Conservation (phyloP, 2,329 filamentous ascomycete genomes). For the Neonectria magnoliae region DNA sequence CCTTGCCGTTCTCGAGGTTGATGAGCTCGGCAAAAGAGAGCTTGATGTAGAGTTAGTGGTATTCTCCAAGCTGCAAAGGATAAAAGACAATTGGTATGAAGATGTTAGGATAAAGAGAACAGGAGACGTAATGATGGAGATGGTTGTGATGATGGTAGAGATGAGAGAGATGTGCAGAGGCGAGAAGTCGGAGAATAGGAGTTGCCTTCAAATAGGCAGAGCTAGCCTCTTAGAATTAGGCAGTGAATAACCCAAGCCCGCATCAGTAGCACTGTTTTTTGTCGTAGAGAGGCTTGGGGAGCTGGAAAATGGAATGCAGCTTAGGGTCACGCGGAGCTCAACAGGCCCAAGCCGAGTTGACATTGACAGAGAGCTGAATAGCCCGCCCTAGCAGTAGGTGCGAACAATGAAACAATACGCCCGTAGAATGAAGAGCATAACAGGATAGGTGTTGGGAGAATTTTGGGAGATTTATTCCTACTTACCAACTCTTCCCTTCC, state of each 20-base stretch:
- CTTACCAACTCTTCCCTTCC: slow-evolving; percentile 58
- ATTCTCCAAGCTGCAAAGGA: background rate
- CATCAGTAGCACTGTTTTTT: background rate
- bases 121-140: background rate
- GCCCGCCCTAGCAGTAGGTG: background rate
- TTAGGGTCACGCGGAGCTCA: background rate
- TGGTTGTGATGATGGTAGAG: slow-evolving; percentile 6
- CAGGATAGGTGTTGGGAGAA: background rate
- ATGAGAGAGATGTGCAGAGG: slow-evolving; percentile 10
- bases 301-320: background rate
- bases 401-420: background rate
- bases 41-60: slow-evolving; percentile 41
- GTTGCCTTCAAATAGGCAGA: slow-evolving; percentile 3
- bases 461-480: slow-evolving; percentile 23
- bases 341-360: background rate
- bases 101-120: background rate
- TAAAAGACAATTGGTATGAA: background rate
- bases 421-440: background rate
- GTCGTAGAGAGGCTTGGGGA: background rate
- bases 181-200: slow-evolving; percentile 9
- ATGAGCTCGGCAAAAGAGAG: slow-evolving; percentile 45
- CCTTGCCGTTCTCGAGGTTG: slow-evolving; percentile 46
- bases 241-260: slow-evolving; percentile 35
- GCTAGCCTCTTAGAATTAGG: slow-evolving; percentile 13
- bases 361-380: background rate